A percentile compares a stretch with the other conserved stretches of the same genome.
Evolutionary conservation across 1,284 basidiomycete species (phyloP).

Genomic region (Boletus smithii): DNA sequence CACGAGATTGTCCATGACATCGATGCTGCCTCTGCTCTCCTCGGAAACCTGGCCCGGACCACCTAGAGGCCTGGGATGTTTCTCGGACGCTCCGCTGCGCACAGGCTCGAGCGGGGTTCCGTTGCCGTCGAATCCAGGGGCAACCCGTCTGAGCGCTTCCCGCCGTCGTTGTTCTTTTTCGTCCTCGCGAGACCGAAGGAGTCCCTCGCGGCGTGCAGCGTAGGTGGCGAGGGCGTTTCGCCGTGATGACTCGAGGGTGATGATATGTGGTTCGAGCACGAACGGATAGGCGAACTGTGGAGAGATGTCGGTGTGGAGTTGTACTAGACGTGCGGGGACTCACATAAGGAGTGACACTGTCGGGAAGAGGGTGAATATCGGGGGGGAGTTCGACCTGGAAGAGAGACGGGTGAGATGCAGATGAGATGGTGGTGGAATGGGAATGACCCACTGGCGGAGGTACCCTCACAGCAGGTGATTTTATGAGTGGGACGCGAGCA

Average conservation of each 20-base stretch:
- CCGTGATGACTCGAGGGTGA: slow-evolving; percentile 69
- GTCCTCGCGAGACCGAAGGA: slow-evolving; percentile 67
- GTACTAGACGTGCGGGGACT: slow-evolving; percentile 27
- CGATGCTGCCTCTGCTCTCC: slow-evolving; percentile 29
- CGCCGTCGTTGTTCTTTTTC: slow-evolving; percentile 75
- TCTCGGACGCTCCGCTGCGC: slow-evolving; percentile 20
- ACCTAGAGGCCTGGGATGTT: not conserved
- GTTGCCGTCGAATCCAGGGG: slow-evolving; percentile 70
- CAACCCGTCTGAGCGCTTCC: slow-evolving; percentile 71
- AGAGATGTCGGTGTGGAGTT: not conserved
- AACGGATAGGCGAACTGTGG: slow-evolving; percentile 90
- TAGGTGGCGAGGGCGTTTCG: slow-evolving; percentile 64
- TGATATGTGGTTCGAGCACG: slow-evolving; percentile 81
- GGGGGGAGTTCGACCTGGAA: slow-evolving; percentile 75
- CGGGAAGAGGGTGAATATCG: slow-evolving; percentile 89
- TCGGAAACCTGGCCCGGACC: not conserved
- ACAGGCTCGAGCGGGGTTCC: slow-evolving; percentile 57
- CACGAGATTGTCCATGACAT: slow-evolving; percentile 81
- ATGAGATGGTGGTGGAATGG: not conserved
- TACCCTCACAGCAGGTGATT: slow-evolving; percentile 85
- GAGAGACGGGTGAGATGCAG: slow-evolving; percentile 1
- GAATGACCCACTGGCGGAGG: slow-evolving; percentile 64
- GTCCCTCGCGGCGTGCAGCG: slow-evolving; percentile 61
- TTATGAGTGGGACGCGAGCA: slow-evolving; percentile 78
- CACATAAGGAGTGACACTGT: slow-evolving; percentile 85